phyloP scores from a whole-genome alignment of 768 basidiomycete species.

The Atractiella rhizophila region DNA sequence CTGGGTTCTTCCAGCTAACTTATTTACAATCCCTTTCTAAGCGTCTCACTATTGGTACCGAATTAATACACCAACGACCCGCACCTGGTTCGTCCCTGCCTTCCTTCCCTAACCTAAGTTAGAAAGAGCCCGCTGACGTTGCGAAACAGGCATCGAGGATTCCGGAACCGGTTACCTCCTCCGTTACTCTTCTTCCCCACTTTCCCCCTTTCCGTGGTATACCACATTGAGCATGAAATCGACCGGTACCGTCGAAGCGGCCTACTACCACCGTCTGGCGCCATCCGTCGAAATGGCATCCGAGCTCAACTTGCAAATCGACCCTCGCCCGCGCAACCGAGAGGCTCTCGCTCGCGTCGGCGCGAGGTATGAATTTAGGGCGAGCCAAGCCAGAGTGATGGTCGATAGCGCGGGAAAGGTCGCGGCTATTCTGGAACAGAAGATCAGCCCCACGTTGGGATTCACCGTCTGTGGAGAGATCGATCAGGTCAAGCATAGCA shows the following conservation, averaged over 20 bases:
- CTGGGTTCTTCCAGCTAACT: conserved; percentile 74
- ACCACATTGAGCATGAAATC: conserved; percentile 66
- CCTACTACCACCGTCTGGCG: conserved; percentile 87
- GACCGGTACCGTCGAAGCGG: conserved; percentile 57
- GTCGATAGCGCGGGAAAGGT: conserved; percentile 87
- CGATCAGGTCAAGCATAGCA: conserved; percentile 97
- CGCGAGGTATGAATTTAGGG: conserved; percentile 84
- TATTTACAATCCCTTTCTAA: conserved; percentile 82
- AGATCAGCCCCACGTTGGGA: conserved; percentile 80
- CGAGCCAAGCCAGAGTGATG: conserved; percentile 83
- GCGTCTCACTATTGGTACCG: conserved; percentile 64
- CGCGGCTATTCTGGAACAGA: conserved; percentile 77
- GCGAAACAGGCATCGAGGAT: no score
- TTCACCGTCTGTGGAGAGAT: conserved; percentile 91
- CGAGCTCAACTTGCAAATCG: conserved; percentile 58
- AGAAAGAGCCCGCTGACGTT: no score
- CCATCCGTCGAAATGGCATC: conserved; percentile 95
- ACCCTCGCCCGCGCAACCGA: conserved; percentile 38
- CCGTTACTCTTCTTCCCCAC: no score
- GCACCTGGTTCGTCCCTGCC: no score
- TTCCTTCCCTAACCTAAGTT: no score
- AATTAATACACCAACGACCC: conserved; percentile 57
- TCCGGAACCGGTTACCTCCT: no score
- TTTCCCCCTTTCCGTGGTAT: conserved; percentile 54
- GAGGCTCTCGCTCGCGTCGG: conserved; percentile 84